A percentile compares a stretch with the other conserved stretches of the same genome.
phyloP scores from a whole-genome alignment of 805 yeast species.

The Kregervanrija fluxuum region DNA sequence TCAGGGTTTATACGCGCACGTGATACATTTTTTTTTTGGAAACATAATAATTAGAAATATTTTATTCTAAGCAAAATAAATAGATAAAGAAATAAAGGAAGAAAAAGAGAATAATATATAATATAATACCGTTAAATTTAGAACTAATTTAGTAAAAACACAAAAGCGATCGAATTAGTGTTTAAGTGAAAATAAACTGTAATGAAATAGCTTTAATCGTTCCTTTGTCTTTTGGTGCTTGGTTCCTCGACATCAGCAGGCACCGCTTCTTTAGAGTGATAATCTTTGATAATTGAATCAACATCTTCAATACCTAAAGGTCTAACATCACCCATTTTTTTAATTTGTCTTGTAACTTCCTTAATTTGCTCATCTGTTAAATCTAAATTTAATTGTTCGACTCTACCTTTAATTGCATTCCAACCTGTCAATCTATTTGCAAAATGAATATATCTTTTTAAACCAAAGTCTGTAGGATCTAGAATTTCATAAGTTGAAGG shows the following conservation, averaged over 20 bases:
- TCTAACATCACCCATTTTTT: slow-evolving; percentile 52
- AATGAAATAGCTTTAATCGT: slow-evolving; percentile 4
- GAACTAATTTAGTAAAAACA: not conserved
- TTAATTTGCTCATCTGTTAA: slow-evolving; percentile 52
- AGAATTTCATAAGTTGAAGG: slow-evolving; percentile 58
- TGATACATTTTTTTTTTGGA: no score
- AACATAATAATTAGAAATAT: no score
- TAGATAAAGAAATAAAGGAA: no score
- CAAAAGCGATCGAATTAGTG: no score
- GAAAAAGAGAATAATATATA: not conserved
- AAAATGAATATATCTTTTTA: slow-evolving; percentile 54
- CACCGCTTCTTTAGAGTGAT: slow-evolving; percentile 29
- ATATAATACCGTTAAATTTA: not conserved
- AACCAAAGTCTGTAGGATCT: slow-evolving; percentile 51
- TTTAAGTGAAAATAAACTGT: not conserved
- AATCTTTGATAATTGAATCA: slow-evolving; percentile 51
- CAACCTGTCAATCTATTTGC: slow-evolving; percentile 58
- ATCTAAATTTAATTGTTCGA: slow-evolving; percentile 50
- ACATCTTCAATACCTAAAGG: slow-evolving; percentile 55
- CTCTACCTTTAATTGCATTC: slow-evolving; percentile 57
- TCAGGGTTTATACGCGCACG: no score
- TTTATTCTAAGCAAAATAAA: no score
- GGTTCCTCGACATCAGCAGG: slow-evolving; percentile 1
- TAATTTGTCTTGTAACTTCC: slow-evolving; percentile 47
- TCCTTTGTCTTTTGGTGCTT: slow-evolving; percentile 15